Base-by-base conservation (phyloP, 257 asterid genomes). In the Solanum commersonii region DNA sequence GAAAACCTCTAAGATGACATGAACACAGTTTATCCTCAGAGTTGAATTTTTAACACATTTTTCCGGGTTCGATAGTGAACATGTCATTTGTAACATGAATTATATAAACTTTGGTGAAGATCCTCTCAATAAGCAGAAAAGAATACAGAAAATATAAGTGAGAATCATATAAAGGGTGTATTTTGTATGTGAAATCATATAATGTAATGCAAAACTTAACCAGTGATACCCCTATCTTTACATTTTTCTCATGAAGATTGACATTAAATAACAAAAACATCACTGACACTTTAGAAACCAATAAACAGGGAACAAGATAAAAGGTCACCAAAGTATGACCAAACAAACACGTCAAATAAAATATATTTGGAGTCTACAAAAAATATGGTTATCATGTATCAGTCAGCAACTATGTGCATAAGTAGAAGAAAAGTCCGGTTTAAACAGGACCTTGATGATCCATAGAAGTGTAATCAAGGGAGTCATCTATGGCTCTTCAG, bases 401-500 rank as follows among this genome's bases (percentile, higher is more conserved):
- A 49, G 44, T 34, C 56, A 8, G 44, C 35, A 37, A 31, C 86
- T 68, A 67, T 86, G 65, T 46, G 88, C 88, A 67, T 65, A 49
- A 84, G 20, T 49, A 46, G 60, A 31, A 22, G 83, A 67, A 40
- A 16, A 35, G 25, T 63, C 27, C 42, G 72, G 44, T 77, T n/a
- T 86, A 85, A 68, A 44, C 13, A n/a, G 82, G 87, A 85, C 87
- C 87, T 86, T 22, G 67, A 70, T 86, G 88, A 81, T 81, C 85
- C 85, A 81, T 46, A 81, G 68, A 81, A 46, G 85, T 27, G 40
- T 31, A 15, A 81, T 46, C 29, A 16, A 29, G 10, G 42, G 68
- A 27, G 42, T 46, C 15, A n/a, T 78, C 89, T 91, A 93, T 8
- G 91, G 86, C 29, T 85, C 90, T 88, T 88, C 89, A 72, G 90